Evolutionary conservation across 2,329 filamentous ascomycete genomes (phyloP).

Genomic region (Rutstroemia sp.): DNA sequence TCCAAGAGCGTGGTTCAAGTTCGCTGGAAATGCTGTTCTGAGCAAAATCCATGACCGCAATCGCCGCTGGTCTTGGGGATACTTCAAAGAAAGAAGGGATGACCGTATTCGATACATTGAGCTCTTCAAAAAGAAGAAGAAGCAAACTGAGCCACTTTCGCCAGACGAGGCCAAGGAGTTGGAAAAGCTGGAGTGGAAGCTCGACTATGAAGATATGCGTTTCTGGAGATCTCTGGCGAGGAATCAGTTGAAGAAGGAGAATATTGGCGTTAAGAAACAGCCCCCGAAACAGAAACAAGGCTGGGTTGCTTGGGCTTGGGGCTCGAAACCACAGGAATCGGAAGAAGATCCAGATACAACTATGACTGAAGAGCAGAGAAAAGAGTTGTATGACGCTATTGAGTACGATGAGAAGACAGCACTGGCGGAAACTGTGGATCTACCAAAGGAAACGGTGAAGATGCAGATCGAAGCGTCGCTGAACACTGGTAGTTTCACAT

Average conservation of each 20-base stretch:
- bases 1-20: conserved; percentile 83
- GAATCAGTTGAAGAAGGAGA: conserved; percentile 92
- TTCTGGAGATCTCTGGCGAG: conserved; percentile 95
- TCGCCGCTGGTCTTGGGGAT: conserved; percentile 90
- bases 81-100: conserved; percentile 86
- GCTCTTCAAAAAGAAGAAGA: conserved; percentile 88
- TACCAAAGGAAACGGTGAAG: conserved; percentile 86
- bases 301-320: conserved; percentile 92
- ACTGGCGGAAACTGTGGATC: conserved; percentile 78
- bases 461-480: conserved; percentile 87
- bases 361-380: conserved; percentile 91
- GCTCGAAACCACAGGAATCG: conserved; percentile 55
- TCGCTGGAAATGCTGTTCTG: conserved; percentile 82
- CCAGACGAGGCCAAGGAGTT: conserved; percentile 66
- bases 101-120: conserved; percentile 84
- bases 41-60: conserved; percentile 94
- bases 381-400: conserved; percentile 95
- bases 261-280: conserved; percentile 75
- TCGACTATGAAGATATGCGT: conserved; percentile 88
- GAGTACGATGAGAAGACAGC: conserved; percentile 97
- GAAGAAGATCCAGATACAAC: conserved; percentile 68
- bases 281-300: conserved; percentile 60
- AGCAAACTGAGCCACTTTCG: conserved; percentile 57
- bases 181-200: conserved; percentile 72
- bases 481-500: conserved; percentile 91